These are phyloP conservation scores for Salmacisia buchloeana DNA, from an alignment of 1,284 basidiomycete species.

Conservation along the genomic window DNA sequence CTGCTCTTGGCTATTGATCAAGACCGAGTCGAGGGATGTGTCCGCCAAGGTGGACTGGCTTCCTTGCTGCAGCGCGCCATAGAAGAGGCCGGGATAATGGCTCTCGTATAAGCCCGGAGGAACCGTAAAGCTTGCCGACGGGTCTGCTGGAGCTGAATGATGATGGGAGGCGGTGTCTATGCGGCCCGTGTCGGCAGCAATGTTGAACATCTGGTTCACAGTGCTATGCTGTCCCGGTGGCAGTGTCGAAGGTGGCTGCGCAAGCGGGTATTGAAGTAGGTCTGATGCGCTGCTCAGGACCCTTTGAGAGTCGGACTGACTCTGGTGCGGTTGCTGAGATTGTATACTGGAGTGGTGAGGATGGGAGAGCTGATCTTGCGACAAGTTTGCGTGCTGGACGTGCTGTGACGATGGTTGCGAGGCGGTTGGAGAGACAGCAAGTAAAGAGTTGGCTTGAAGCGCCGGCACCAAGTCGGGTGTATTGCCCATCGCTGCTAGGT, in stretches of 20 bases:
- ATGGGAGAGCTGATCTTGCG: background rate
- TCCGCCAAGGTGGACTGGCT: conserved; percentile 1
- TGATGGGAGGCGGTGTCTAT: background rate
- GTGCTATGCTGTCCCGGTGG: background rate
- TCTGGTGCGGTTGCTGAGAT: background rate
- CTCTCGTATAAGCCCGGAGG: background rate
- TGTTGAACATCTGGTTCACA: background rate
- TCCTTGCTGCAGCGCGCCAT: background rate
- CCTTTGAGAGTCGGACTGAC: background rate
- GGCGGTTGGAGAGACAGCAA: no score
- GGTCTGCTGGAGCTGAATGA: background rate
- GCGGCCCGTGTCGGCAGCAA: background rate
- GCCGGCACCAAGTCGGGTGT: no score
- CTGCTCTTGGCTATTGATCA: conserved; percentile 6
- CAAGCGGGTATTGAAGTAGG: background rate
- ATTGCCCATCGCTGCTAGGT: no score
- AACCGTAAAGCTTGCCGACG: background rate
- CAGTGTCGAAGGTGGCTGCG: background rate
- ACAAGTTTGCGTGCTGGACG: background rate
- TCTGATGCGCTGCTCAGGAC: no score
- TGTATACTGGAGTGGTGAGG: no score
- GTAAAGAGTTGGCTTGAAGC: no score
- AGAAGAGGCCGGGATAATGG: background rate
- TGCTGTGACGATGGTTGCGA: no score
- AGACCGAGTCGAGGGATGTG: background rate